These are phyloP conservation scores for Gossypium longicalyx DNA, from an alignment of 345 rosid genomes.

Conservation along the genomic window DNA sequence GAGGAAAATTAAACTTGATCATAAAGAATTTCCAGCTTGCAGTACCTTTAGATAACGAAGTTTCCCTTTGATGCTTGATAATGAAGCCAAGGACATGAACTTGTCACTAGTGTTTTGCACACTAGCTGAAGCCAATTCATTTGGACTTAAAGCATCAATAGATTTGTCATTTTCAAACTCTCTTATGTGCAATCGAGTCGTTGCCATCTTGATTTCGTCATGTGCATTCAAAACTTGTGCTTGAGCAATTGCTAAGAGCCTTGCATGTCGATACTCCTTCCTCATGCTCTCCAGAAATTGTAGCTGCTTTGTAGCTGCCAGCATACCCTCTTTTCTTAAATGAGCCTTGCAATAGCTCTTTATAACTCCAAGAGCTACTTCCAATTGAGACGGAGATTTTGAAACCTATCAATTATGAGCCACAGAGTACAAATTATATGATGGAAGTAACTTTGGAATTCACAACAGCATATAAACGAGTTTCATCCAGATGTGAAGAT, in stretches of 20 bases:
- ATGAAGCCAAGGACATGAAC: constrained; percentile 55
- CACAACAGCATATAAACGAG: not conserved
- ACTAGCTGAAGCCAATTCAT: constrained; percentile 71
- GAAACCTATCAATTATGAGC: constrained; percentile 49
- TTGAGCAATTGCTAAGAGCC: constrained; percentile 78
- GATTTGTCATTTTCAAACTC: constrained; percentile 73
- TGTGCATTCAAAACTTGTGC: constrained; percentile 80
- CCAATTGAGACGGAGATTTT: constrained; percentile 81
- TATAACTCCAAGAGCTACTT: constrained; percentile 83
- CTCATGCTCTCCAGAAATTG: constrained; percentile 84
- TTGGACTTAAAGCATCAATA: constrained; percentile 63
- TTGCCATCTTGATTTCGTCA: constrained; percentile 92
- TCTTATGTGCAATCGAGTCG: constrained; percentile 70
- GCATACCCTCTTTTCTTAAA: constrained; percentile 49
- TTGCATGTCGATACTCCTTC: constrained; percentile 77
- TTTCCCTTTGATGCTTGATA: constrained; percentile 67
- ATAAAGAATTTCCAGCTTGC: not conserved
- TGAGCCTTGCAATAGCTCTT: constrained; percentile 64
- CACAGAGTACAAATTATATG: constrained; percentile 8
- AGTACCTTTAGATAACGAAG: constrained; percentile 89
- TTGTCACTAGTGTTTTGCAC: constrained; percentile 74
- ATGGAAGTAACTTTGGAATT: not conserved
- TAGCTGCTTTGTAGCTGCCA: constrained; percentile 65
- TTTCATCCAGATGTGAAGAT: not conserved
- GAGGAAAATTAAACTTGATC: not conserved